Conservation (phyloP, 139 green algal genomes). For the Tetraselmis striata region DNA sequence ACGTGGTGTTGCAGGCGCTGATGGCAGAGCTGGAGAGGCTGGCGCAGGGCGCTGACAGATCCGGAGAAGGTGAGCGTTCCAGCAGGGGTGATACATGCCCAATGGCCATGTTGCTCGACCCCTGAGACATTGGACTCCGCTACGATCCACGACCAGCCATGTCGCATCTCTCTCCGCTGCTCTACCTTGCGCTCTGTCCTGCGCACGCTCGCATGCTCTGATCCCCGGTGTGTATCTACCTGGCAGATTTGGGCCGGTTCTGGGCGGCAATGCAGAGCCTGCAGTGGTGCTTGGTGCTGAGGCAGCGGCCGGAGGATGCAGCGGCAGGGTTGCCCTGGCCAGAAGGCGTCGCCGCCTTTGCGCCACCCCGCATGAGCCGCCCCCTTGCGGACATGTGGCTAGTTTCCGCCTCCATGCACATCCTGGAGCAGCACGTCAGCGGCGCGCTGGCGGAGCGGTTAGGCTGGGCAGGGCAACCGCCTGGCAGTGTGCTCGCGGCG, state of each 20-base stretch:
- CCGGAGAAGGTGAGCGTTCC: slow-evolving; percentile 9
- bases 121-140: no score
- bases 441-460: slow-evolving; percentile 20
- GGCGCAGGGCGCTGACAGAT: background rate
- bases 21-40: background rate
- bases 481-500: slow-evolving; percentile 33
- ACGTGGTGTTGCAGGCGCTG: background rate
- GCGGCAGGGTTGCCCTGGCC: slow-evolving; percentile 9
- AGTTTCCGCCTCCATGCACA: slow-evolving; percentile 34
- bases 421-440: slow-evolving; percentile 24
- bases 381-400: slow-evolving; percentile 46
- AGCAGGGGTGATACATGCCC: no score
- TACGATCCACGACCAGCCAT: no score
- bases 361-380: slow-evolving; percentile 27
- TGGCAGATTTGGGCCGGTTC: no score
- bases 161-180: no score
- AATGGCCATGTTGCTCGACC: no score
- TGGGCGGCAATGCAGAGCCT: slow-evolving; percentile 38
- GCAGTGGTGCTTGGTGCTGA: slow-evolving; percentile 55
- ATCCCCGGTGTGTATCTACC: no score
- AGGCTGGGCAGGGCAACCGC: slow-evolving; percentile 41
- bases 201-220: no score
- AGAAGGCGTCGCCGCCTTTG: slow-evolving; percentile 7
- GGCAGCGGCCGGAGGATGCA: slow-evolving; percentile 21
- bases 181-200: no score